Base-by-base conservation (phyloP, 2,329 filamentous ascomycete genomes). In the Remersonia thermophila region DNA sequence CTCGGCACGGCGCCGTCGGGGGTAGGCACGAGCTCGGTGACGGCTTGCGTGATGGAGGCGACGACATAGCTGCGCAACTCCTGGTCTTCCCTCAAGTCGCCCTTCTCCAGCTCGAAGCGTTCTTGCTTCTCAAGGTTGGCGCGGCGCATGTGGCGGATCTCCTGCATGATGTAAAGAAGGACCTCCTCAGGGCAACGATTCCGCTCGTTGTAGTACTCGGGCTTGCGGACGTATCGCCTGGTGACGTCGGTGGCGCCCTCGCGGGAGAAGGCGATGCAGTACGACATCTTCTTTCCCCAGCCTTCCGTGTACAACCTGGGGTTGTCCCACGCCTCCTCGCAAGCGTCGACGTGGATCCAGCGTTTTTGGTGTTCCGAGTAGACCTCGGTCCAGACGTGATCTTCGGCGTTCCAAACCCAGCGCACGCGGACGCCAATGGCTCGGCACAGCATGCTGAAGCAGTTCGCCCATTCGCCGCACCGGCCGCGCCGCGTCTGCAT, bases 341-440 rank as follows among this genome's bases (percentile, higher is more conserved):
- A 95, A 25, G 80, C 79, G 57, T 98, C 91, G 29, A 95, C 86
- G 48, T 96, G 89, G n/a, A 96, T 71, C 91, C 91, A 98, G 55
- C 86, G 77, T 57, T 82, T 79, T 53, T 89, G 81, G 60, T 94
- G 86, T 44, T 91, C 83, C 2, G 87, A 95, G 62, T 94, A 98
- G 11, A 96, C 81, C 52, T 96, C 91, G 1, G 87, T 94, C 91
- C 91, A 98, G 17, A 95, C 84, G 53, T 95, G 84, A 56, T 96
- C 91, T 59, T 96, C 91, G 20, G 82, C 80, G 50, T 96, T 96
- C 91, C 91, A 98, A 9, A 98, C 82, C 91, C 91, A 98, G 52
- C 91, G 77, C 16, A 95, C 86, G 42, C 89, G 75, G 41, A 82
- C 83, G 33, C 89, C 89, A 11, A 96, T 77, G 4, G 91, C 91